Conservation (phyloP, 148 eudicot genomes). For the Amaranthus palmeri region DNA sequence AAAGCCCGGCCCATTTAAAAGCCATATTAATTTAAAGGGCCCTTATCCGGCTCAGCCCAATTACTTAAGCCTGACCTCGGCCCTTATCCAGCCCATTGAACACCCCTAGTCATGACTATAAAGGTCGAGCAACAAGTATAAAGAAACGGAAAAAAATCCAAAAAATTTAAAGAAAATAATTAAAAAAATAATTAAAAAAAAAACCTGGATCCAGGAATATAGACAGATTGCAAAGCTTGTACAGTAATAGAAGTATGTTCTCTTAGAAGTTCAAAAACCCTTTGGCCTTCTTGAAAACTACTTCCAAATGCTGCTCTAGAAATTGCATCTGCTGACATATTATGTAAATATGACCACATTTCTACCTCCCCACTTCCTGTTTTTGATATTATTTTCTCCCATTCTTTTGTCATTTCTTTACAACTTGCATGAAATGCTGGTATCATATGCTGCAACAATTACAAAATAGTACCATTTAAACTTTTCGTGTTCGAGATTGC, state of each 20-base stretch:
- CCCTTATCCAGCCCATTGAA: no score
- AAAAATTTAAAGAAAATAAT: not conserved
- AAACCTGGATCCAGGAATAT: constrained; percentile 35
- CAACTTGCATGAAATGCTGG: constrained; percentile 26
- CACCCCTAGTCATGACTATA: no score
- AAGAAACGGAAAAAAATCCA: no score
- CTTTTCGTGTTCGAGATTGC: not conserved
- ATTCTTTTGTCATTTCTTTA: constrained; percentile 23
- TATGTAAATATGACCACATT: constrained; percentile 24
- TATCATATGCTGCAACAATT: constrained; percentile 16
- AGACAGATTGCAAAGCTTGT: constrained; percentile 4
- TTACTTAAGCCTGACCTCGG: no score
- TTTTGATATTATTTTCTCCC: constrained; percentile 22
- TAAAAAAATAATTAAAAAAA: not conserved
- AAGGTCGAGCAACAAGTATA: no score
- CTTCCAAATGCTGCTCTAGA: constrained; percentile 40
- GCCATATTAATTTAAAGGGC: no score
- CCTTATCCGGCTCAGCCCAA: no score
- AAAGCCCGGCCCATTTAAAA: no score
- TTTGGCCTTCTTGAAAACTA: constrained; percentile 28
- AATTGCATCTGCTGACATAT: constrained; percentile 29
- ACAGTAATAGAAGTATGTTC: constrained; percentile 16
- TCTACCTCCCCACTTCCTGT: constrained; percentile 28
- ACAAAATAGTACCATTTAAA: not conserved
- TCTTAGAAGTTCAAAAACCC: constrained; percentile 25